Percentiles rank a stretch among this genome's conserved stretches.
phyloP scores from a whole-genome alignment of 169 alveolate genomes.

The Theileria parva region DNA sequence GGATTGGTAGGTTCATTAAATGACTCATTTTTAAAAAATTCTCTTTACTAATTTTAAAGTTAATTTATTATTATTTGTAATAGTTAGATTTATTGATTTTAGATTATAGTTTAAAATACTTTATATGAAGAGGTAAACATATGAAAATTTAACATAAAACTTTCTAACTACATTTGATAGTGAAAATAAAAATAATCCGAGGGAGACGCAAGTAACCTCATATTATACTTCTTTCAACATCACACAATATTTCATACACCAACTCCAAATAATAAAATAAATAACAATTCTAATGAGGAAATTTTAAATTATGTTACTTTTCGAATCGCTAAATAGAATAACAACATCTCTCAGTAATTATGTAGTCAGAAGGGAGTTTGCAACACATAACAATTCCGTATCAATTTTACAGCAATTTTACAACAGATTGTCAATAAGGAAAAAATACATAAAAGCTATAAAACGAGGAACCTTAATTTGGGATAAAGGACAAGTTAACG shows the following conservation, averaged over 20 bases:
- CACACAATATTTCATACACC: not conserved
- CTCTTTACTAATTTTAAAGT: not conserved
- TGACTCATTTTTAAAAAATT: slow-evolving; percentile 68
- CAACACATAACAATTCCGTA: slow-evolving; percentile 77
- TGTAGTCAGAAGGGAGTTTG: slow-evolving; percentile 19
- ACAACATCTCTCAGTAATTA: not conserved
- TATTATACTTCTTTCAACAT: not conserved
- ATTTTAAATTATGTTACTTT: not conserved
- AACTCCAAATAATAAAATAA: not conserved
- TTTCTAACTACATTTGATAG: not conserved
- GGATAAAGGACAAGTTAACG: slow-evolving; percentile 82
- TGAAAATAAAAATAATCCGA: not conserved
- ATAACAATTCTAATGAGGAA: not conserved
- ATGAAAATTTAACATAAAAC: not conserved
- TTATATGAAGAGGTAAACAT: not conserved
- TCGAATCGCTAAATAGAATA: not conserved
- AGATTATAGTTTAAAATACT: no score
- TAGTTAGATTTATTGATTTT: not conserved
- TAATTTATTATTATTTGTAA: no score
- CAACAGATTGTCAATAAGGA: slow-evolving; percentile 77
- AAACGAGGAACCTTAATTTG: slow-evolving; percentile 80
- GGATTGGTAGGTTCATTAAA: slow-evolving; percentile 85
- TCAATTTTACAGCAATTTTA: slow-evolving; percentile 81
- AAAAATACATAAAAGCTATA: slow-evolving; percentile 75
- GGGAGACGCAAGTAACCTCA: not conserved